These are phyloP conservation scores for Rauvolfia tetraphylla DNA, from an alignment of 257 asterid species.

Conservation along the genomic window DNA sequence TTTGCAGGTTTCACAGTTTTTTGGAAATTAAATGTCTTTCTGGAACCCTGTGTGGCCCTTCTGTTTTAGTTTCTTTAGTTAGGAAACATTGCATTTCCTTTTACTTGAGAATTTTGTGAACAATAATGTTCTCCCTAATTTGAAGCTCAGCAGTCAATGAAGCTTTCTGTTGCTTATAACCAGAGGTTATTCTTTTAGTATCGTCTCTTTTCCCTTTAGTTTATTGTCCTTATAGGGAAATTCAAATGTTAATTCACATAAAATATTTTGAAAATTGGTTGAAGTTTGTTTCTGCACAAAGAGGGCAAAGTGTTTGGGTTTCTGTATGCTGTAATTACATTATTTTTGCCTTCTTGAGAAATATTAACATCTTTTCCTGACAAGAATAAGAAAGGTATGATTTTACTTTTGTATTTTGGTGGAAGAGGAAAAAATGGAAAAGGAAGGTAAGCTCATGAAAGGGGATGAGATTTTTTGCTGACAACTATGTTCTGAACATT, in stretches of 20 bases:
- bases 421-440: neutral
- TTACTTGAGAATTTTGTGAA: neutral
- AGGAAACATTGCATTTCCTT: neutral
- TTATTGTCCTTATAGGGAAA: neutral
- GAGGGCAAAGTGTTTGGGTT: neutral
- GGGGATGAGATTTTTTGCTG: neutral
- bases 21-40: conserved; percentile 1
- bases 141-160: neutral
- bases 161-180: neutral
- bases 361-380: neutral
- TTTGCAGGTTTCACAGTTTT: conserved; percentile 5
- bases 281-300: neutral
- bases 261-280: neutral
- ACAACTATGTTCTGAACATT: neutral
- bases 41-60: neutral
- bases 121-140: neutral
- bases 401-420: neutral
- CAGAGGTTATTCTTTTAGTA: neutral
- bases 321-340: neutral
- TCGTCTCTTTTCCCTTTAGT: neutral
- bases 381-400: neutral
- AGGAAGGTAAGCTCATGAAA: neutral
- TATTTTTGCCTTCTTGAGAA: neutral
- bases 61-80: neutral
- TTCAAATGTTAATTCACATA: neutral